Percentiles rank a stretch among this genome's conserved stretches.
These are phyloP conservation scores for Erodium texanum DNA, from an alignment of 441 rosid species.

Conservation along the genomic window DNA sequence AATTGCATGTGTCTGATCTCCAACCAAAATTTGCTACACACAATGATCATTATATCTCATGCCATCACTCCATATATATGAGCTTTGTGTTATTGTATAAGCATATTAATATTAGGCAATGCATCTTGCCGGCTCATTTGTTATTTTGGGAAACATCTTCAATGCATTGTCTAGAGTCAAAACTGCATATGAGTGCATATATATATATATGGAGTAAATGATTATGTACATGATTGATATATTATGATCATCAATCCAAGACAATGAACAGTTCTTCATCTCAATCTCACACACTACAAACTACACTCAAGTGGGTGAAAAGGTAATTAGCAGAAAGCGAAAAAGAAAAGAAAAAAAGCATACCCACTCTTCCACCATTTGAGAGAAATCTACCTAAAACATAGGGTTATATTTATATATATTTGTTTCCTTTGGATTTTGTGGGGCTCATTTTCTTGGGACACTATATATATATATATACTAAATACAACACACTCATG, in stretches of 20 bases:
- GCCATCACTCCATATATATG: too few species aligned
- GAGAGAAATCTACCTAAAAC: slow-evolving; percentile 20
- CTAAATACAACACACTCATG: neutral
- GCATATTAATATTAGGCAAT: too few species aligned
- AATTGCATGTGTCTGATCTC: too few species aligned
- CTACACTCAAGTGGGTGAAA: slow-evolving; percentile 19
- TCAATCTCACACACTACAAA: neutral
- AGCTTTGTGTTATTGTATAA: too few species aligned
- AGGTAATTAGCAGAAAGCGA: neutral
- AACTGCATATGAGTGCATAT: too few species aligned
- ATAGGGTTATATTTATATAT: slow-evolving; percentile 26
- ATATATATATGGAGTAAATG: neutral
- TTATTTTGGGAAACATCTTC: too few species aligned
- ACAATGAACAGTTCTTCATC: slow-evolving; percentile 11
- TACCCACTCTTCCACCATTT: neutral
- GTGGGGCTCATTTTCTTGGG: slow-evolving; percentile 24
- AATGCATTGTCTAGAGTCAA: too few species aligned
- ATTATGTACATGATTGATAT: slow-evolving; percentile 14
- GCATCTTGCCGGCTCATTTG: too few species aligned
- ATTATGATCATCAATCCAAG: too few species aligned
- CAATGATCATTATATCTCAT: too few species aligned
- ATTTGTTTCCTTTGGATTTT: slow-evolving; percentile 57
- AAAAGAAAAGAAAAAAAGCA: neutral
- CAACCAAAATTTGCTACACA: too few species aligned
- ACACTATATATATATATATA: neutral